A percentile compares a stretch with the other conserved stretches of the same genome.
Evolutionary conservation across 495 filamentous ascomycete genomes (phyloP).

Genomic region (Thermochaetoides thermophila): DNA sequence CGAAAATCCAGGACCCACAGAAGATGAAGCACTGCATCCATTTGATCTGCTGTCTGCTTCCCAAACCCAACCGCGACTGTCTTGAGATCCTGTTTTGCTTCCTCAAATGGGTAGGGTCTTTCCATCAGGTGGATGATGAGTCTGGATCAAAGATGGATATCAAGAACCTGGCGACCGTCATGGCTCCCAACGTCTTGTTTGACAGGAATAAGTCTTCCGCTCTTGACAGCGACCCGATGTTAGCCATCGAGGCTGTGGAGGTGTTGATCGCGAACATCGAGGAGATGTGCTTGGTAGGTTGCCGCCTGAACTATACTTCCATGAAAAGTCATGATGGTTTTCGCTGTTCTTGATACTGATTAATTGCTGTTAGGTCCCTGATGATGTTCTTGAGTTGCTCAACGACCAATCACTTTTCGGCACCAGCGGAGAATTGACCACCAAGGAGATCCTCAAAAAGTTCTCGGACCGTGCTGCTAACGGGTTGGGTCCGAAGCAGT

Average conservation of each 20-base stretch:
- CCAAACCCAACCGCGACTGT: conserved; percentile 83
- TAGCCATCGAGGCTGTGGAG: conserved; percentile 84
- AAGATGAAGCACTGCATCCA: conserved; percentile 76
- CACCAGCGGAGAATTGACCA: conserved; percentile 72
- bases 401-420: conserved; percentile 70
- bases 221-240: conserved; percentile 71
- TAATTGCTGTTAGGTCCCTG: conserved; percentile 87
- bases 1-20: conserved; percentile 76
- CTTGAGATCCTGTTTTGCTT: conserved; percentile 92
- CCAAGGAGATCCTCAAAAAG: conserved; percentile 88
- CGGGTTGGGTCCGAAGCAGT: conserved; percentile 37
- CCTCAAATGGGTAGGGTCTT: conserved; percentile 95
- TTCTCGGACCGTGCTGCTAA: conserved; percentile 61
- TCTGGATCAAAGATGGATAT: conserved; percentile 96
- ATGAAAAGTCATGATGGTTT: too few relatives aligned
- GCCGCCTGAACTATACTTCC: too few relatives aligned
- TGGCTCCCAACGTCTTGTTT: conserved; percentile 88
- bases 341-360: too few relatives aligned
- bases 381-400: conserved; percentile 74
- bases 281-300: conserved; percentile 84
- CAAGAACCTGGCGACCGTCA: conserved; percentile 95
- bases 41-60: conserved; percentile 82
- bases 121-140: conserved; percentile 90
- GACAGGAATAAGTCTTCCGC: conserved; percentile 46
- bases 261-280: conserved; percentile 84